phyloP scores from a whole-genome alignment of 345 rosid genomes.

The Euphorbia peplus region DNA sequence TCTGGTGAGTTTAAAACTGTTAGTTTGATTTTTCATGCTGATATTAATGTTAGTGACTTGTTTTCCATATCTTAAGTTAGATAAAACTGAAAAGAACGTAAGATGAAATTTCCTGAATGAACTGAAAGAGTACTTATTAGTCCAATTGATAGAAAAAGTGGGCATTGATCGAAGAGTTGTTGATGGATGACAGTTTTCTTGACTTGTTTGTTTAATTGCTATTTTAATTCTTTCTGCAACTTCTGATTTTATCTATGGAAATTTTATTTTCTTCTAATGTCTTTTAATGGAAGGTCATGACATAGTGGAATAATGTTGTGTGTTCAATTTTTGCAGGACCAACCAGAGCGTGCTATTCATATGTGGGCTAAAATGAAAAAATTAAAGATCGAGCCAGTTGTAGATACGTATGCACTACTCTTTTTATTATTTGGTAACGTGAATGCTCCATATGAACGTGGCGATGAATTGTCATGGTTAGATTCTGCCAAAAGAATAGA shows the following conservation, averaged over 20 bases:
- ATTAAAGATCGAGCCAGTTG: conserved; percentile 50
- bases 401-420: conserved; percentile 60
- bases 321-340: conserved; percentile 45
- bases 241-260: conserved; percentile 4
- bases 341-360: conserved; percentile 71
- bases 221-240: neutral
- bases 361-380: conserved; percentile 69
- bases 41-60: neutral
- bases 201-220: neutral
- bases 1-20: conserved; percentile 47
- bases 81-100: neutral
- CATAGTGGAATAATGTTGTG: conserved; percentile 4
- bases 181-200: neutral
- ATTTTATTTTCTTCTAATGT: neutral
- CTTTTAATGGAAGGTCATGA: neutral
- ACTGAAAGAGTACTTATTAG: neutral
- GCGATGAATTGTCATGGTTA: conserved; percentile 50
- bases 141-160: neutral
- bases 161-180: neutral
- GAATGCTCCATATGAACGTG: conserved; percentile 70
- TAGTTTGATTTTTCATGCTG: neutral
- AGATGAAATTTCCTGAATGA: neutral
- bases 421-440: conserved; percentile 72
- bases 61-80: neutral
- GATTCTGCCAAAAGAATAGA: conserved; percentile 61